A percentile compares a stretch with the other conserved stretches of the same genome.
These are phyloP conservation scores for Bigelowiella natans DNA, from an alignment of 78 protist species.

Conservation along the genomic window DNA sequence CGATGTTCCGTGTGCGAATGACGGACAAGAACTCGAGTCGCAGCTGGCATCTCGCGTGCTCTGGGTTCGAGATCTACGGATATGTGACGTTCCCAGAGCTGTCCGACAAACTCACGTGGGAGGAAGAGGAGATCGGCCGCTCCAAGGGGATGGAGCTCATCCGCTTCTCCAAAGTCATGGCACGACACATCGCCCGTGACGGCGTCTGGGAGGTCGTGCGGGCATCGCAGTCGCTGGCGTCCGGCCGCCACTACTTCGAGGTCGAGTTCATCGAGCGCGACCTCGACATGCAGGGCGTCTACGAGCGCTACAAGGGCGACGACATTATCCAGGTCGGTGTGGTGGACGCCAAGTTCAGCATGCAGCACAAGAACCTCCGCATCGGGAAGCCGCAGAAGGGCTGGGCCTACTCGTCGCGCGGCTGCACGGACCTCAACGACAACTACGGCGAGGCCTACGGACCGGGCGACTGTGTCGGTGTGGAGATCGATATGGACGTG, in stretches of 20 bases:
- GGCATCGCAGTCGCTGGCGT: background rate
- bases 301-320: background rate
- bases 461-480: background rate
- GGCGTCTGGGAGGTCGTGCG: background rate
- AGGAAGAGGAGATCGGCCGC: background rate
- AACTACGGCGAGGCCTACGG: background rate
- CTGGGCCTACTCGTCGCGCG: background rate
- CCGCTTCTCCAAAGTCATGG: background rate
- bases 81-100: background rate
- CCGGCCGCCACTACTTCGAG: background rate
- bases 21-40: background rate
- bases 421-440: background rate
- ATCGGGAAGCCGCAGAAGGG: background rate
- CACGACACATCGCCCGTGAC: background rate
- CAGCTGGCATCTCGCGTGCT: background rate
- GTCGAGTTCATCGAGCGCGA: background rate
- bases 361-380: background rate
- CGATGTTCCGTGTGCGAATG: background rate
- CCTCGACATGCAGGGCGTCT: background rate
- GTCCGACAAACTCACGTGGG: background rate
- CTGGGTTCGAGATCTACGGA: slow-evolving; percentile 13
- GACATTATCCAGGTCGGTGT: background rate
- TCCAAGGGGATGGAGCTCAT: background rate
- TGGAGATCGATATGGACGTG: background rate
- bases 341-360: background rate